Evolutionary conservation across 2,329 filamentous ascomycete genomes (phyloP), one percentile per base, ranked within the genome.

Genomic region (Colletotrichum sp.): DNA sequence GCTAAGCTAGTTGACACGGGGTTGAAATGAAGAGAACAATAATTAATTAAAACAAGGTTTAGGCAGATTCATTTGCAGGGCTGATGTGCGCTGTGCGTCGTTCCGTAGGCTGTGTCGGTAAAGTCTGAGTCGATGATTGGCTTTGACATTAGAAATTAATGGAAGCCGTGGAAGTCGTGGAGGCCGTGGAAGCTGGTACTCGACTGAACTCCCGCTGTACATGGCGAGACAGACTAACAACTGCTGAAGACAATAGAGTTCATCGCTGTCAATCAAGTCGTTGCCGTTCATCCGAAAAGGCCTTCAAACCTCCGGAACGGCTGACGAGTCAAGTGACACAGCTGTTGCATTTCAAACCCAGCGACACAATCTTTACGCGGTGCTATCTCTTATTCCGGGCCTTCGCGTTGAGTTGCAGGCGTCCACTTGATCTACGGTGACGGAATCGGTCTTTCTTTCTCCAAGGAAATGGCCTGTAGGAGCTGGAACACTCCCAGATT

Each of bases 391-490:
- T n/a, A 49, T n/a, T 21, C 44, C 12, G 44, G 3, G 7, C 7
- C 44, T 49, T 13, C 44, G 4, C 4, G 5, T 21, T 49, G 44
- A 7, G 44, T 21, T 49, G 18, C 9, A 13, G 18, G 6, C 10
- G 6, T 49, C 0, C 44, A 21, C 18, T 21, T 49, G 18, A 0
- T 49, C 18, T 7, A 4, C 5, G 1, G 9, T 12, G 18, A 12
- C 4, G 0, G 10, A 0, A n/a, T 49, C 5, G 39, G 12, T 49
- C 10, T 49, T 49, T 44, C 7, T 3, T 4, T 21, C 18, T 49
- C 3, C 44, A 49, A 13, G 44, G 44, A 49, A 13, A 49, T 21
- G 18, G 18, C 44, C 9, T 49, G 44, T 13, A 7, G 44, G 18
- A 49, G 44, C 18, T 21, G 44, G 44, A 49, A 21, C 44, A 49